Percentiles rank a stretch among this genome's conserved stretches.
Evolutionary conservation across 306 rosid species (phyloP).

Genomic region (Vigna reflexopilosa): DNA sequence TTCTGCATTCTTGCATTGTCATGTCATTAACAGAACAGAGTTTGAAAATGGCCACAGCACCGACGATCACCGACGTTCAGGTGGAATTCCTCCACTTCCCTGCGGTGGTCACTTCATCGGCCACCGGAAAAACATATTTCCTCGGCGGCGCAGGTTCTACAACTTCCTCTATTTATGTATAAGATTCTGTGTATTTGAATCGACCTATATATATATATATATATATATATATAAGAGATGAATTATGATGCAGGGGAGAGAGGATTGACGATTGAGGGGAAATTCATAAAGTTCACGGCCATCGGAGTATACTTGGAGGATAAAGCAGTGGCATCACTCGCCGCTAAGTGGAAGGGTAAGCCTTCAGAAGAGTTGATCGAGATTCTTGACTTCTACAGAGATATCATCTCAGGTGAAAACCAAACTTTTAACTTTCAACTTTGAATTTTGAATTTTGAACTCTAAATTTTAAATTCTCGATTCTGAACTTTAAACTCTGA

Average conservation of each 20-base stretch:
- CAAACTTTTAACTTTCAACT: background rate
- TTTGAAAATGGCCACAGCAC: constrained; percentile 36
- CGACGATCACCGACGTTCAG: constrained; percentile 36
- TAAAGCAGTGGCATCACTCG: constrained; percentile 58
- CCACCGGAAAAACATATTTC: constrained; percentile 38
- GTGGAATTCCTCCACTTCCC: constrained; percentile 47
- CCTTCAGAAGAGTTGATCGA: constrained; percentile 51
- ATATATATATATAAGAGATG: background rate
- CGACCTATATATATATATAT: too few relatives aligned
- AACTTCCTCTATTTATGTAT: background rate
- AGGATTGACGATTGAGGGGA: constrained; percentile 71
- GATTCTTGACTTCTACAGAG: constrained; percentile 70
- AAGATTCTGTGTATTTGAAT: too few relatives aligned
- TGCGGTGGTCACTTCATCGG: constrained; percentile 31
- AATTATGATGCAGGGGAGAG: constrained; percentile 55
- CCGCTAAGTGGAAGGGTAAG: constrained; percentile 78
- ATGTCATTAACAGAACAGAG: too few relatives aligned
- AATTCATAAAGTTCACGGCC: constrained; percentile 76
- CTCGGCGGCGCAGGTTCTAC: constrained; percentile 44
- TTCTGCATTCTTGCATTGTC: background rate
- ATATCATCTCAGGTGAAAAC: constrained; percentile 55
- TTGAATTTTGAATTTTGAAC: too few relatives aligned
- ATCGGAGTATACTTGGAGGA: constrained; percentile 86
- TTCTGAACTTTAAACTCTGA: too few relatives aligned
- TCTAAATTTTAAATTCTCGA: too few relatives aligned